Base-by-base conservation (phyloP, 108 stramenopile species). In the Cyclotella baltica region DNA sequence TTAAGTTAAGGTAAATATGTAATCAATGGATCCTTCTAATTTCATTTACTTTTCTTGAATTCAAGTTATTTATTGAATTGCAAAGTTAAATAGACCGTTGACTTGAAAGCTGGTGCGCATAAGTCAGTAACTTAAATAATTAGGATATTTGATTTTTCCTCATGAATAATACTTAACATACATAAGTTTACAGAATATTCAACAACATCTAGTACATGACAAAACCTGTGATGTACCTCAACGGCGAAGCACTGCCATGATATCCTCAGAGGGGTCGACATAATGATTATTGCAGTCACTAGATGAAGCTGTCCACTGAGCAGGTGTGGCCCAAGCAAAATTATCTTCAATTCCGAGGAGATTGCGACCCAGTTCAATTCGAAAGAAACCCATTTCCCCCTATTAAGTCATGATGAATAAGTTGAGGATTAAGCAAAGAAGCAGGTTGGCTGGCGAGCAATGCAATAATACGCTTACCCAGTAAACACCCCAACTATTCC, bases 401-500 rank as follows among this genome's bases (percentile, higher is more conserved):
- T 43, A 43, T 37, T 36, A 11, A 37, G 11, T 62, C 36, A 16
- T 35, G 4, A 62, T 3, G 53, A 11, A 18, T 3, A 57, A 57
- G 18, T 57, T 1, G 28, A 13, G 23, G 1, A 25, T 25, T 25
- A 57, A 23, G 6, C 13, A 25, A 57, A 57, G n/a, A 48, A 62
- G 3, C 59, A 57, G 4, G 22, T 57, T 18, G 13, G 15, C 2
- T 25, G 2, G 55, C 25, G 22, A 48, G 18, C 47, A 48, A 48
- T n/a, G 2, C 18, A 13, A 48, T 16, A 48, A 6, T 48, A 48
- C 6, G n/a, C 47, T 62, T 33, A 70, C 67, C 67, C 55, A 86
- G 34, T 76, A 87, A 25, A 67, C 70, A 31, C 87, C 93, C 90
- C 89, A 92, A 22, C 67, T 72, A 86, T 94, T 94, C 23, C 93